Evolutionary conservation across 164 flowering plant genomes (phyloP).

Genomic region (Magnolia sinica): DNA sequence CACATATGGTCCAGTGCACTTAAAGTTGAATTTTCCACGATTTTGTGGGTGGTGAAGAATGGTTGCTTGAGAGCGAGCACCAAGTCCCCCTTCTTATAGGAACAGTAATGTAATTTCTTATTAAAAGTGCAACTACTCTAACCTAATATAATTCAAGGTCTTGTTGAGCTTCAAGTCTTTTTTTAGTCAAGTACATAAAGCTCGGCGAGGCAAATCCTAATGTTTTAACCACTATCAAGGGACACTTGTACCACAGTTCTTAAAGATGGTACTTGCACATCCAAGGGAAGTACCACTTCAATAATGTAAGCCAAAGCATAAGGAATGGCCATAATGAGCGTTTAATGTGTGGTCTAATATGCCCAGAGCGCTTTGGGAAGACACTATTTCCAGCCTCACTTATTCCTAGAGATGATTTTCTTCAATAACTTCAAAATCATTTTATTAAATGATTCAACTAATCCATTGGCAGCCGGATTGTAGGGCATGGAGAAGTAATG

Average conservation of each 20-base stretch:
- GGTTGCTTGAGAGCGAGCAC: neutral
- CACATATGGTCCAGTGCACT: neutral
- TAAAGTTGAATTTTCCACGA: neutral
- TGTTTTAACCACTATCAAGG: fast-evolving
- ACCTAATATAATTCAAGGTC: neutral
- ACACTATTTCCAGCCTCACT: neutral
- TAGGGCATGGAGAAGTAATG: neutral
- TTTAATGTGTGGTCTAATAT: neutral
- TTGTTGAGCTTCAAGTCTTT: neutral
- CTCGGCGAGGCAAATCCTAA: neutral
- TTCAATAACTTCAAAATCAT: neutral
- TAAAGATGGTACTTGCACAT: neutral
- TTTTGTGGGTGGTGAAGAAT: neutral
- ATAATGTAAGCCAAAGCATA: neutral
- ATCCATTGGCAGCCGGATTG: neutral
- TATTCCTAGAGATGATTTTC: neutral
- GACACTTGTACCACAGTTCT: neutral
- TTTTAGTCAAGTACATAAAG: neutral
- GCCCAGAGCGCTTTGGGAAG: neutral
- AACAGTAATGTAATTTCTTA: neutral
- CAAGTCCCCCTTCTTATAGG: neutral
- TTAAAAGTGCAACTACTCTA: neutral
- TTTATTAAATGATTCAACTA: neutral
- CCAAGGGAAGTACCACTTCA: neutral
- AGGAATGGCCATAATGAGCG: neutral